Evolutionary conservation across 345 rosid genomes (phyloP), one percentile per base, ranked within the genome.

Genomic region (Eucalyptus rudis): DNA sequence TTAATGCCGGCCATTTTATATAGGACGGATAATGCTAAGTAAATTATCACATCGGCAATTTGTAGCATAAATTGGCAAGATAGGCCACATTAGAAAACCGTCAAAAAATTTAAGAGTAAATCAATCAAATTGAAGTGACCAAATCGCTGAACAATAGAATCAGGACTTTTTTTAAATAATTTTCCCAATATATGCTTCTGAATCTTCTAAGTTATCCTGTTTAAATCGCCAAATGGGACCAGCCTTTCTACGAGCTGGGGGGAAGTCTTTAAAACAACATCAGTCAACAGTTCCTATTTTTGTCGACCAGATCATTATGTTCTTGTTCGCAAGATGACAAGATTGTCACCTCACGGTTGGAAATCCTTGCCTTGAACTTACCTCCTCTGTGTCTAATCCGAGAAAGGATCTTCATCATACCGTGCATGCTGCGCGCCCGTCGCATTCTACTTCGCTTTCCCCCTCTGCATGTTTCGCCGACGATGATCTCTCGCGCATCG

Each of bases 1-100:
- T 59, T 27, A 27, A 11, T 11, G 31, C 7, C 4, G 0, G 0
- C 0, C 31, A 59, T 59, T 10, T 27, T 0, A 59, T 3, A 0
- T 27, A 59, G 0, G 8, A 59, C 0, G 4, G 4, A 59, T 16
- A 52, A 20, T 52, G 10, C 0, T 8, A 1, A 52, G 25, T 52
- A 3, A 52, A 52, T 52, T 20, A 52, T 52, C 10, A 0, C 1
- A 27, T 59, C 2, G 4, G 7, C 31, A 59, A 59, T 59, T 59
- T 59, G 15, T 0, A 0, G 16, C 7, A 27, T 12, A 3, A 59
- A 5, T 59, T 27, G 8, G 16, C 4, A 2, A 5, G 2, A 59
- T 59, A 4, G 6, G n/a, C 16, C 7, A 11, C 13, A 27, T 12
- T 12, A 25, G 13, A 56, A 56, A 56, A 56, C 29, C 13, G 0